Conservation (phyloP, 2,329 filamentous ascomycete species). For the Colletotrichum scovillei region DNA sequence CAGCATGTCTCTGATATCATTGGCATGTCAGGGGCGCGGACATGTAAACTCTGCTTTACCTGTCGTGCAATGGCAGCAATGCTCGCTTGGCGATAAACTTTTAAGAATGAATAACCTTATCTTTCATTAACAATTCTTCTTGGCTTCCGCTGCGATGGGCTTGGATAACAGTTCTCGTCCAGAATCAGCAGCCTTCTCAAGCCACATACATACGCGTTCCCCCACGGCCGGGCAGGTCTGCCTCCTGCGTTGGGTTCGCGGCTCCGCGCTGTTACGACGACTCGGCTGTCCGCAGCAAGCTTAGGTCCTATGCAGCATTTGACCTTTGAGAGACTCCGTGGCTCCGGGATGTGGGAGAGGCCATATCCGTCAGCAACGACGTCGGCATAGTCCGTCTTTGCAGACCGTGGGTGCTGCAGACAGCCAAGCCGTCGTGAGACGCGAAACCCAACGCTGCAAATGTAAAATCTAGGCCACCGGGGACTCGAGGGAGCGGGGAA, state of each 20-base stretch:
- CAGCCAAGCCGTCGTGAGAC: too few species aligned
- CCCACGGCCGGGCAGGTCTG: not conserved
- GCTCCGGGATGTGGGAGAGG: too few species aligned
- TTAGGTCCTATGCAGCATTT: too few species aligned
- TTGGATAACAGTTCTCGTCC: not conserved
- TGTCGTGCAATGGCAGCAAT: not conserved
- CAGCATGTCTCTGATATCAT: not conserved
- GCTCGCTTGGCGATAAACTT: not conserved
- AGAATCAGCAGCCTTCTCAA: too few species aligned
- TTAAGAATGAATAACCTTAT: not conserved
- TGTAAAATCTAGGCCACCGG: not conserved
- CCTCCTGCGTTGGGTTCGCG: not conserved
- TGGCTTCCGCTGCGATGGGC: not conserved
- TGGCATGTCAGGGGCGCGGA: conserved; percentile 2
- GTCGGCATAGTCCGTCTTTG: too few species aligned
- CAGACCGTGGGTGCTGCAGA: too few species aligned
- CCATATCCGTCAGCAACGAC: too few species aligned
- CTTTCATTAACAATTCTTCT: not conserved
- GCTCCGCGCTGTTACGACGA: not conserved
- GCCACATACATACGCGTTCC: not conserved
- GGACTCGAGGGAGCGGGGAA: not conserved
- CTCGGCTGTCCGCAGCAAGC: not conserved
- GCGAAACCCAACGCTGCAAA: too few species aligned
- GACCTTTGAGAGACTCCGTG: too few species aligned
- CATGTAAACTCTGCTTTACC: not conserved